Evolutionary conservation across 208 protist genomes (phyloP).

Genomic region (Acanthamoeba triangularis): DNA sequence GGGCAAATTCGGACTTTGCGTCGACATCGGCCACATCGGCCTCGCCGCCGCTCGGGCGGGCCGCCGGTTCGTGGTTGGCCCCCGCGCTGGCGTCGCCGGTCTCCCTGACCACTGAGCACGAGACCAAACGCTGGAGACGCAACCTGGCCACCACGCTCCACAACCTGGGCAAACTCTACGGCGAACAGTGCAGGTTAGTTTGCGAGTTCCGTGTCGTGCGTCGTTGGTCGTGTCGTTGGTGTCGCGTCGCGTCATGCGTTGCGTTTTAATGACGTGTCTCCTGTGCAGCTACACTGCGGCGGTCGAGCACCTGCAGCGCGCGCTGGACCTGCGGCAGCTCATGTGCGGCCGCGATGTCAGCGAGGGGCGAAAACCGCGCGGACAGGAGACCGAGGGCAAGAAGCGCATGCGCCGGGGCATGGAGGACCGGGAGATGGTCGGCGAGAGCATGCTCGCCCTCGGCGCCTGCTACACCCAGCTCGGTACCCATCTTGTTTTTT

Average conservation of each 20-base stretch:
- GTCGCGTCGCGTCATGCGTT: not conserved
- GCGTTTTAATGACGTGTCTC: not conserved
- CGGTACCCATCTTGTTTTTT: not conserved
- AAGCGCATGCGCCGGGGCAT: not conserved
- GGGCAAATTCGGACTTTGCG: not conserved
- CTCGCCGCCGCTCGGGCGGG: not conserved
- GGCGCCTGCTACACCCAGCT: conserved; percentile 50
- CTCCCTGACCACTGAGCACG: not conserved
- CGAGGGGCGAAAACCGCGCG: not conserved
- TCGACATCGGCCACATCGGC: not conserved
- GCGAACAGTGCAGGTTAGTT: conserved; percentile 48
- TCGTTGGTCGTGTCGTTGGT: not conserved
- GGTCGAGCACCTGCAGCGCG: not conserved
- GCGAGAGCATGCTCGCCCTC: conserved; percentile 42
- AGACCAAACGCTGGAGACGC: not conserved
- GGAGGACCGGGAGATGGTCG: conserved; percentile 20
- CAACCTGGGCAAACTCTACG: conserved; percentile 57
- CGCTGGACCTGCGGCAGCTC: not conserved
- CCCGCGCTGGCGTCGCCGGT: not conserved
- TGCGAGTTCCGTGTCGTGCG: not conserved
- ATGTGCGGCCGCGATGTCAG: not conserved
- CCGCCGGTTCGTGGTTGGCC: not conserved
- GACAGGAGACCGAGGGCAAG: conserved; percentile 4
- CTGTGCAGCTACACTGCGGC: not conserved
- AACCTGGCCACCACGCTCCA: not conserved